Evolutionary conservation across 331 rosid genomes (phyloP).

Genomic region (Malus hybrid): DNA sequence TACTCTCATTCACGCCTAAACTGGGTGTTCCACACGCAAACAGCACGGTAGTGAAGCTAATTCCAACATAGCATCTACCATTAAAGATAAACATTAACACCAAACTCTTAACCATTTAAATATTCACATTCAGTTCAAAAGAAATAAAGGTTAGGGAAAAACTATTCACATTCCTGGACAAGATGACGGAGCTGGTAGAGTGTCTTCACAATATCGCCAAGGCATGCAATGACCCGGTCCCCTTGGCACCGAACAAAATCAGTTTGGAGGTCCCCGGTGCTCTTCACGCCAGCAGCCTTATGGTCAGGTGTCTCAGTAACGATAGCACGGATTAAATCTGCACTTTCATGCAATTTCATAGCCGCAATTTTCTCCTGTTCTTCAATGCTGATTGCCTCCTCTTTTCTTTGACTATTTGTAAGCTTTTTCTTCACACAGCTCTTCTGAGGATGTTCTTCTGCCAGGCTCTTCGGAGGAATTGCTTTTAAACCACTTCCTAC

Average conservation of each 20-base stretch:
- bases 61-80: background rate
- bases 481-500: slow-evolving; percentile 13
- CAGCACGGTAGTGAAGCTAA: background rate
- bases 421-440: slow-evolving; percentile 14
- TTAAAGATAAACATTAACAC: background rate
- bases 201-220: slow-evolving; percentile 47
- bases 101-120: background rate
- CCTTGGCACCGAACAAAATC: slow-evolving; percentile 59
- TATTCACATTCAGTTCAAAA: background rate
- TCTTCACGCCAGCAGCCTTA: slow-evolving; percentile 20
- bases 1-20: background rate
- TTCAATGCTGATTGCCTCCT: slow-evolving; percentile 16
- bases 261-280: slow-evolving; percentile 26
- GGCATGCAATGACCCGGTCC: slow-evolving; percentile 57
- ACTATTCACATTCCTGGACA: slow-evolving; percentile 39
- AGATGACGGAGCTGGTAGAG: slow-evolving; percentile 43
- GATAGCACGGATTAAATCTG: slow-evolving; percentile 45
- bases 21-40: background rate
- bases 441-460: slow-evolving; percentile 23
- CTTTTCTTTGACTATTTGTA: slow-evolving; percentile 3
- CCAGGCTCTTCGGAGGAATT: slow-evolving; percentile 21
- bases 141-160: no score
- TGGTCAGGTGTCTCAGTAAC: slow-evolving; percentile 41
- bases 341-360: slow-evolving; percentile 53
- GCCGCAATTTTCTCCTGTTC: slow-evolving; percentile 38